Percentiles rank a stretch among this genome's conserved stretches.
These are phyloP conservation scores for Rugonectria rugulosa DNA, from an alignment of 2,329 filamentous ascomycete genomes.

Conservation along the genomic window DNA sequence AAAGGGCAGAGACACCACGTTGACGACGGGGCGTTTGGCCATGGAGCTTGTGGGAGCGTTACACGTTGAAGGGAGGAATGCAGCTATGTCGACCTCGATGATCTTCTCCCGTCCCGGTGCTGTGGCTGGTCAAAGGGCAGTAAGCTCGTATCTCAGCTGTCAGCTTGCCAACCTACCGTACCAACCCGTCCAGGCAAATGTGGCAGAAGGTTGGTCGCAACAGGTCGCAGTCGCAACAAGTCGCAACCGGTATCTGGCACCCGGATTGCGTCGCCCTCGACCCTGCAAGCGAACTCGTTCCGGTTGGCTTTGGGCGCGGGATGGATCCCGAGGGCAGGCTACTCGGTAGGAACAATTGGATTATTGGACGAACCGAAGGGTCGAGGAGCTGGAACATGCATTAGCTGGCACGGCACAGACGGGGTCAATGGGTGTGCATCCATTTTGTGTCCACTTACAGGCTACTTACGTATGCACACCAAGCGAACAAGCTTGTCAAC, in stretches of 20 bases:
- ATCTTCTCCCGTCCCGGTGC: not conserved
- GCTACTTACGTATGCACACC: not conserved
- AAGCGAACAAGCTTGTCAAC: no score
- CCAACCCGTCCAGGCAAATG: no score
- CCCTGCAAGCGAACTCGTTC: not conserved
- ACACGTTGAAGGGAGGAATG: slow-evolving; percentile 4
- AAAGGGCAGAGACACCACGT: slow-evolving; percentile 16
- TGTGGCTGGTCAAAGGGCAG: not conserved
- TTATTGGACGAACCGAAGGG: slow-evolving; percentile 1
- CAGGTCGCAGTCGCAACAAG: no score
- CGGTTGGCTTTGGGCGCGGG: not conserved
- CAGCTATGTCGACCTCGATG: no score
- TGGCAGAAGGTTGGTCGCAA: no score
- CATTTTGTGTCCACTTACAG: not conserved
- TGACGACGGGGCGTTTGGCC: no score
- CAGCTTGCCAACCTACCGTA: no score
- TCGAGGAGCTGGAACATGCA: slow-evolving; percentile 5
- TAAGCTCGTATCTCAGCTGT: slow-evolving; percentile 5
- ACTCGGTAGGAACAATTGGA: not conserved
- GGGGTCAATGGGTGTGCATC: not conserved
- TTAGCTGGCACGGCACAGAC: slow-evolving; percentile 2
- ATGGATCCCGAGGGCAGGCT: no score
- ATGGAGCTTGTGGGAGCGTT: no score
- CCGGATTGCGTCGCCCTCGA: no score
- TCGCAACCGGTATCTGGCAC: no score